Percentiles rank a stretch among this genome's conserved stretches.
Conservation (phyloP, 352 stramenopile species). For the Pythium diclinum region DNA sequence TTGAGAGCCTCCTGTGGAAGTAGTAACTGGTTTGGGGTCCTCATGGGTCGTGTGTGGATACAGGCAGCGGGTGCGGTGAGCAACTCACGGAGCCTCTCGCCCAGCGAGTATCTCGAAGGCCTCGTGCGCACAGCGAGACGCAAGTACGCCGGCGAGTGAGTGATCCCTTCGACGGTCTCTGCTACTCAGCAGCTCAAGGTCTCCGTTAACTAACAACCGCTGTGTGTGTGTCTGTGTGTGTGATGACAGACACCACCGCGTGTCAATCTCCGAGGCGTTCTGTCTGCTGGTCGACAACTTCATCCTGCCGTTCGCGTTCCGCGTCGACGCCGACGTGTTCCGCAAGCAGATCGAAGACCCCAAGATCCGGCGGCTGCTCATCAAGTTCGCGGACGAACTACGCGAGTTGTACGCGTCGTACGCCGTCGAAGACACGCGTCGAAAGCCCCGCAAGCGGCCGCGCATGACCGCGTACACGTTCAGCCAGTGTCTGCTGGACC, state of each 20-base stretch:
- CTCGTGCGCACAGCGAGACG: conserved; percentile 55
- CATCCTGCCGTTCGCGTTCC: conserved; percentile 70
- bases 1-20: conserved; percentile 3
- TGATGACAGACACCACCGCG: conserved; percentile 40
- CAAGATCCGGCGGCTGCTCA: conserved; percentile 53
- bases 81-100: conserved; percentile 42
- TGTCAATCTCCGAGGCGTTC: conserved; percentile 72
- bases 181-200: not conserved
- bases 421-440: conserved; percentile 37
- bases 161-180: not conserved
- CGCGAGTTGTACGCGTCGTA: conserved; percentile 57
- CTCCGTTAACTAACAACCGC: not conserved
- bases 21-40: not conserved
- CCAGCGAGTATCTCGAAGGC: conserved; percentile 63
- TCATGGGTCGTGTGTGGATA: conserved; percentile 14
- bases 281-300: conserved; percentile 75
- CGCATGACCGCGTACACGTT: conserved; percentile 63
- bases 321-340: conserved; percentile 69
- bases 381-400: conserved; percentile 64
- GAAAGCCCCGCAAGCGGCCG: conserved; percentile 25
- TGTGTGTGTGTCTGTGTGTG: not conserved
- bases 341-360: conserved; percentile 66
- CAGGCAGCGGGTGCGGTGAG: conserved; percentile 29
- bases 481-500: conserved; percentile 58
- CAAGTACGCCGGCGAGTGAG: conserved; percentile 61